phyloP scores from a whole-genome alignment of 345 rosid species.

The Lenwebbia sp. region DNA sequence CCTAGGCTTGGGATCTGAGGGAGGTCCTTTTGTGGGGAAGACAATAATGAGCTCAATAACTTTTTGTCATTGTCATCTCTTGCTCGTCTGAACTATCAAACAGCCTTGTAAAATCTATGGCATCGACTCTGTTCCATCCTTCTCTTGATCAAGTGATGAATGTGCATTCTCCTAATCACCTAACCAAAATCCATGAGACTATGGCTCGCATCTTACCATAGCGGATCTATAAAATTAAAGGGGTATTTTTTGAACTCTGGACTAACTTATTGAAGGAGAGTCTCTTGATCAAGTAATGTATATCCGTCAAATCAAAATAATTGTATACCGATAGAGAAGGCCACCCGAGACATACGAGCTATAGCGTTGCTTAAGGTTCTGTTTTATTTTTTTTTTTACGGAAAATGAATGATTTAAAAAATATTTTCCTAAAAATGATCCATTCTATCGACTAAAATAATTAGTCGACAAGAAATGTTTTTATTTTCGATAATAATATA shows the following conservation, averaged over 20 bases:
- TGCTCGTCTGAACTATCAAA: background rate
- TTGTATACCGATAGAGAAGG: background rate
- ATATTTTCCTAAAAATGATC: no score
- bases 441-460: no score
- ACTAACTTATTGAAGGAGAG: background rate
- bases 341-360: background rate
- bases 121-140: background rate
- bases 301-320: background rate
- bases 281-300: background rate
- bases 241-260: background rate
- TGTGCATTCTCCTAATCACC: background rate
- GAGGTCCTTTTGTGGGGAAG: background rate
- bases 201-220: background rate
- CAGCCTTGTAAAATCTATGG: background rate
- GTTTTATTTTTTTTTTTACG: no score
- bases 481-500: no score
- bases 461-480: no score
- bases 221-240: background rate
- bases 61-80: background rate
- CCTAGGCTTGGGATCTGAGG: background rate
- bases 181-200: background rate
- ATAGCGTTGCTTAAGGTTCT: background rate
- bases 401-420: no score
- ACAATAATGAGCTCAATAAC: background rate
- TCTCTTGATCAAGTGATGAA: background rate